Base-by-base conservation (phyloP, 2,329 filamentous ascomycete species). In the Lachnellula arida region DNA sequence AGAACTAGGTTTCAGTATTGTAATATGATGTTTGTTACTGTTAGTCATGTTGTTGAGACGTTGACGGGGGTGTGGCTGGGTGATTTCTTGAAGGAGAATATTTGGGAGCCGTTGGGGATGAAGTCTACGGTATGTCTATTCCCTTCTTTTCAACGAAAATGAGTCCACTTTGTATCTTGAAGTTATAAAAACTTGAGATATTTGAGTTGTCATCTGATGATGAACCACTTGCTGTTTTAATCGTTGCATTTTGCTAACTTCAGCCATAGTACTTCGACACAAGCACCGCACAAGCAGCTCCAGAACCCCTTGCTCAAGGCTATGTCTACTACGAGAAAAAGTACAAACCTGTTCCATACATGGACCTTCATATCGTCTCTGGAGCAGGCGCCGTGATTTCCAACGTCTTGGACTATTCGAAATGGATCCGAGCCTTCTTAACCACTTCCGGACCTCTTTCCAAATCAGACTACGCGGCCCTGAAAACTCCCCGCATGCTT, bases 371-470 rank as follows among this genome's bases (percentile, higher is more conserved):
- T 22, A 17, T 17, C 4, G 42, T 15, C 42, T 17, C 15, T 46
- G 78, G 76, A 0, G 76, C 76, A 0, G 78, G 78, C 0, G 71
- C 70, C 15, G 70, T 78, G 22, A 69, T 81, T 22, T 77, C 75
- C 22, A 78, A 73, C 47, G 77, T 77, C 1, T 51, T 71, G 7
- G 80, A 82, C 67, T 82, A 80, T 62, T 65, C 72, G 1, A 75
- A 74, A 61, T 85, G 80, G 81, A 60, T 81, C 2, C 68, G 70
- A 25, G 77, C 75, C 19, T 68, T 82, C 23, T 67, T 84, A 23
- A 63, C 72, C n/a, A 65, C 62, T 37, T 65, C 67, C 2, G 67
- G 65, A 14, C 72, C 74, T 1, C 60, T 78, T 28, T 68, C 71
- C 7, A 54, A 51, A 54, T 60, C 62, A 12, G 70, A 66, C 2